phyloP scores from a whole-genome alignment of 345 rosid genomes.

The Eucalyptus polyanthemos region DNA sequence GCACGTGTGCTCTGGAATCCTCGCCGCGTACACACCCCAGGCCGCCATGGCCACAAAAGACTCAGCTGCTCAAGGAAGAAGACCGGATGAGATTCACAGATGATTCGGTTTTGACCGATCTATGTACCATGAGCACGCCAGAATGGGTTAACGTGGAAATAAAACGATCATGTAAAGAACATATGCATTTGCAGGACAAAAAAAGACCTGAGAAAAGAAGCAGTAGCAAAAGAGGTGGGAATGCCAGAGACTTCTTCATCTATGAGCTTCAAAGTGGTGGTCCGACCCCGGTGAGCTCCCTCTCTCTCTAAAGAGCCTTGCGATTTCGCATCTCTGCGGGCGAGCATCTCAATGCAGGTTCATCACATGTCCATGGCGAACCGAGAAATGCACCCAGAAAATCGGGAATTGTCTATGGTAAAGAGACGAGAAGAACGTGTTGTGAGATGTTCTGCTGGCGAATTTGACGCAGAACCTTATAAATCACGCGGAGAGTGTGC shows the following conservation, averaged over 20 bases:
- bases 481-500: background rate
- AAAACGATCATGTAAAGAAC: background rate
- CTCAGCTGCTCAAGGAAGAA: background rate
- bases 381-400: background rate
- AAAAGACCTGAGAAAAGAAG: constrained; percentile 18
- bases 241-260: constrained; percentile 15
- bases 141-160: background rate
- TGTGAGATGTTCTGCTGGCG: background rate
- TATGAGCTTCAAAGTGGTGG: background rate
- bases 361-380: background rate
- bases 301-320: background rate
- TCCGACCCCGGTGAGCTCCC: background rate
- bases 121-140: background rate
- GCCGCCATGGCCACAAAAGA: background rate
- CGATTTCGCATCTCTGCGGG: background rate
- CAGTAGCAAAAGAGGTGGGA: constrained; percentile 8
- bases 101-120: background rate
- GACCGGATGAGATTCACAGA: background rate
- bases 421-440: background rate
- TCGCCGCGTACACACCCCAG: background rate
- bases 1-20: constrained; percentile 48
- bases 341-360: background rate
- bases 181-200: background rate
- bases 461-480: background rate
- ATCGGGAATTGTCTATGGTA: background rate